A percentile compares a stretch with the other conserved stretches of the same genome.
Conservation (phyloP, 1,139 yeast species). For the Wickerhamomyces sp. region DNA sequence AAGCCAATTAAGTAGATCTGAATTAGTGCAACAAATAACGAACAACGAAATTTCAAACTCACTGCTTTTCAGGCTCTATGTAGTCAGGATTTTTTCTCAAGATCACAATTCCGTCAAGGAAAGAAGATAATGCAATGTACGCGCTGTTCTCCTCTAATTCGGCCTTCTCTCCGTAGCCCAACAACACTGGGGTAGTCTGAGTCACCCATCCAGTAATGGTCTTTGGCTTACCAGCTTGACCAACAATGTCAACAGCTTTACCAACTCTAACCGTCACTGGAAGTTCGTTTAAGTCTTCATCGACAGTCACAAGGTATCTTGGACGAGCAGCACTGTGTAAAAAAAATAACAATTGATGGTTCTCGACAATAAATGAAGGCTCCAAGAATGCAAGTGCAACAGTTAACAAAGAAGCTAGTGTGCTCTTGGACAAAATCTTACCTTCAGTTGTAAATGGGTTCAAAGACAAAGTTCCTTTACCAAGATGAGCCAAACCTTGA, state of each 20-base stretch:
- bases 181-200: conserved; percentile 91
- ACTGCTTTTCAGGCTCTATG: conserved; percentile 47
- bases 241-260: conserved; percentile 97
- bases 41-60: too few relatives aligned
- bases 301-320: conserved; percentile 87
- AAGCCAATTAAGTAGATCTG: too few relatives aligned
- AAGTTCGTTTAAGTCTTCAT: conserved; percentile 70
- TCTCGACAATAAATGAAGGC: conserved; percentile 62
- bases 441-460: conserved; percentile 90
- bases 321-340: conserved; percentile 90
- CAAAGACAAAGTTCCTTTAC: conserved; percentile 86
- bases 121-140: conserved; percentile 74
- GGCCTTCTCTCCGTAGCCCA: conserved; percentile 94
- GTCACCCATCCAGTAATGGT: conserved; percentile 99
- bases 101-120: conserved; percentile 90
- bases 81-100: conserved; percentile 86
- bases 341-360: conserved; percentile 79
- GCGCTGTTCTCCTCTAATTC: conserved; percentile 90
- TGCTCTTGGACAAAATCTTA: conserved; percentile 79
- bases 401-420: conserved; percentile 86
- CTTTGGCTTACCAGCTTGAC: conserved; percentile 98
- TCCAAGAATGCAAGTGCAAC: conserved; percentile 80
- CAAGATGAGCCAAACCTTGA: conserved; percentile 91
- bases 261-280: conserved; percentile 98
- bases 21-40: too few relatives aligned